Conservation (phyloP, 345 rosid genomes). For the Anacardium occidentale region DNA sequence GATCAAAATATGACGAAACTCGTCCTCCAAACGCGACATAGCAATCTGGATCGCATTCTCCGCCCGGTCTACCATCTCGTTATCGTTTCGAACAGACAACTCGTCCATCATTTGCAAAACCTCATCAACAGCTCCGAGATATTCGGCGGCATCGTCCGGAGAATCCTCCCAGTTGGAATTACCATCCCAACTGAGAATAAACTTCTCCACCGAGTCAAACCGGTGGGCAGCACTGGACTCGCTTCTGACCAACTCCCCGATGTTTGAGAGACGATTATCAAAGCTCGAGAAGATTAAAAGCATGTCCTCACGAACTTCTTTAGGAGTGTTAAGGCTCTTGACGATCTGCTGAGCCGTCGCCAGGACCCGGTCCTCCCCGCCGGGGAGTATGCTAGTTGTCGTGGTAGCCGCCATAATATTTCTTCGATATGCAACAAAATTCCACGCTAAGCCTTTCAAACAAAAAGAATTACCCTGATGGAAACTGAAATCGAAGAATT, state of each 20-base stretch:
- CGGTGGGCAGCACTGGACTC: conserved; percentile 35
- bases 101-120: conserved; percentile 54
- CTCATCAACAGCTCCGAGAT: conserved; percentile 73
- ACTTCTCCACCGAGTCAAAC: conserved; percentile 64
- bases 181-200: conserved; percentile 64
- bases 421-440: conserved; percentile 2
- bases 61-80: conserved; percentile 69
- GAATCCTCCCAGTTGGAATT: conserved; percentile 61
- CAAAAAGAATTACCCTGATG: background rate
- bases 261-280: conserved; percentile 87
- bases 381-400: conserved; percentile 36
- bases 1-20: conserved; percentile 74
- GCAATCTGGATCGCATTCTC: conserved; percentile 83
- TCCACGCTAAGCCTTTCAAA: background rate
- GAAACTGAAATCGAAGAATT: background rate
- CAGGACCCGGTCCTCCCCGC: conserved; percentile 86
- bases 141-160: conserved; percentile 64
- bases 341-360: conserved; percentile 99
- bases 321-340: conserved; percentile 83
- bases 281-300: conserved; percentile 87
- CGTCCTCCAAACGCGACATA: conserved; percentile 91
- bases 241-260: conserved; percentile 62
- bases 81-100: conserved; percentile 43
- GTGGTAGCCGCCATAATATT: conserved; percentile 34
- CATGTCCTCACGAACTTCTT: conserved; percentile 94